Evolutionary conservation across 352 stramenopile species (phyloP), one percentile per base, ranked within the genome.

Genomic region (Phytopythium montanum): DNA sequence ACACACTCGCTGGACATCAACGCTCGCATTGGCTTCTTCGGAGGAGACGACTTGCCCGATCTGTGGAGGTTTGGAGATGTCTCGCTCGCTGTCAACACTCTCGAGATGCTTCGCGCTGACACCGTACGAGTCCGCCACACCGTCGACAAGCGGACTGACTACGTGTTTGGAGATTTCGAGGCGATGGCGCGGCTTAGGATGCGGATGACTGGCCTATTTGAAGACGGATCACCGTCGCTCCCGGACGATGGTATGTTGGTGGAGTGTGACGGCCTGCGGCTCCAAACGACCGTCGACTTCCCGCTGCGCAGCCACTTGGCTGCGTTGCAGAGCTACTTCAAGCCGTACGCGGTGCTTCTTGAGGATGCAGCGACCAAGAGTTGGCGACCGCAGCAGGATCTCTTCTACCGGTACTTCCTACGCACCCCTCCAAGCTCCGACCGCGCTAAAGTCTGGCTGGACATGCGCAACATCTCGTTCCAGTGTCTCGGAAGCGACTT

Each of bases 121-220:
- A 28, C 39, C 14, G 57, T 94, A 38, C 53, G 28, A 7, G 73
- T 90, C 5, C 65, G 73, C 0, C 80, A 86, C 36, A 92, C 81
- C 0, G 14, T 90, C 10, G 60, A 69, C 28, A 81, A 79, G 16
- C 63, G 76, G 1, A 23, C 31, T 1, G 70, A 88, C 33, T 85
- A 88, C 42, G 70, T 90, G 0, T 90, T 88, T 60, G 82, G 85
- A 12, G 83, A 90, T 23, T 90, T 90, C 56, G 85, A 92, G 66
- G 71, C 79, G 25, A 69, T 79, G 60, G 62, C 89, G 7, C 60
- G 63, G 1, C 64, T 81, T 12, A 70, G 85, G 9, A 57, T 73
- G 26, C 68, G 61, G 26, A 62, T 58, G 21, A 61, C 56, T 8
- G 14, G 31, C 14, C 34, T n/a, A 25, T 55, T 31, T 41, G 28